Base-by-base conservation (phyloP, 345 rosid genomes). In the Raphanus sativus region DNA sequence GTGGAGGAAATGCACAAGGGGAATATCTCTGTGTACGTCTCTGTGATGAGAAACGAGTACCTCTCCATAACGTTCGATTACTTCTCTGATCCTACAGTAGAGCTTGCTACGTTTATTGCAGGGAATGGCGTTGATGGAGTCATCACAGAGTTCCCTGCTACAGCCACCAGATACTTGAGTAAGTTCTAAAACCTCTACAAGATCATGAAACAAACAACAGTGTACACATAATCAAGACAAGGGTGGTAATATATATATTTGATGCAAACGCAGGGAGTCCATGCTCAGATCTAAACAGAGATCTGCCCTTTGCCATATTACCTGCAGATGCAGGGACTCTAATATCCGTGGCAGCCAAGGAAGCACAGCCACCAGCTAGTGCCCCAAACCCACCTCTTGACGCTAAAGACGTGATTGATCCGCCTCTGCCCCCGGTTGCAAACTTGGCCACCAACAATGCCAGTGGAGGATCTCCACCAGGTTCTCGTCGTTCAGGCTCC, bases 111-210 rank as follows among this genome's bases (percentile, higher is more conserved):
- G 32, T 88, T 80, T 70, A 59, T 78, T 34, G 75, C 76, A 70
- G 91, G 84, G 17, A 50, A 77, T 1, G 81, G 69, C 13, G 87
- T 92, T 16, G 90, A 92, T 77, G 98, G 98, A 12, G 69, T 91
- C 67, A 33, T 88, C 56, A 94, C 95, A 0, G 94, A 94, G 60
- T 94, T 75, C 81, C 98, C 98, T 6, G 93, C 83, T 64, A 91
- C 97, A 0, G 96, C 97, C 15, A 69, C 67, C 80, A 89, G 83
- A 88, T 91, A 90, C 77, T 40, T 86, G 54, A 85, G 94, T 91
- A 81, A 90, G 92, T 59, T 78, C n/a, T 29, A 30, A 25, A 25
- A 62, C 38, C 29, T 34, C 34, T 68, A 60, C 66, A 54, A 67
- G 26, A 11, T 17, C 10, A 70, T 63, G n/a, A 25, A n/a, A 61